phyloP scores from a whole-genome alignment of 768 basidiomycete genomes.

The Termitomyces sp. region DNA sequence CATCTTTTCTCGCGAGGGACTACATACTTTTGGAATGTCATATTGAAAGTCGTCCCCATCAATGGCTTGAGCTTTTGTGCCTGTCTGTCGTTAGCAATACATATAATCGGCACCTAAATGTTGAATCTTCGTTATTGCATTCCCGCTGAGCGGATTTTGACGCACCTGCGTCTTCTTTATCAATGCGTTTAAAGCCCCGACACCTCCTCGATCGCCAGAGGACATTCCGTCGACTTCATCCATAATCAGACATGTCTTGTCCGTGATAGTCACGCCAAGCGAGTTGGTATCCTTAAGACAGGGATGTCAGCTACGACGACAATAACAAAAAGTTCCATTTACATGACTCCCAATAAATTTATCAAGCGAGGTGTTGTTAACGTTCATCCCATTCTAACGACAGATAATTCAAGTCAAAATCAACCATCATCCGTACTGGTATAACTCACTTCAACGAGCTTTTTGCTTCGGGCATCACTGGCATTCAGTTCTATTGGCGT shows the following conservation, averaged over 20 bases:
- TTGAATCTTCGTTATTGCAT: not conserved
- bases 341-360: constrained; percentile 70
- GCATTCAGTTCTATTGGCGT: constrained; percentile 96
- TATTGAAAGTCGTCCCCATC: constrained; percentile 58
- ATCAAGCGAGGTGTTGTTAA: constrained; percentile 85
- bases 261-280: constrained; percentile 68
- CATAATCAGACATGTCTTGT: constrained; percentile 90
- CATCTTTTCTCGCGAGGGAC: not conserved
- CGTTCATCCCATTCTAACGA: constrained; percentile 76
- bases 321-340: constrained; percentile 9
- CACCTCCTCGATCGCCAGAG: constrained; percentile 93
- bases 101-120: constrained; percentile 87
- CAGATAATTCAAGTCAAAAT: not conserved
- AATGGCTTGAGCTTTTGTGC: constrained; percentile 93
- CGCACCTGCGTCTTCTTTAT: constrained; percentile 88
- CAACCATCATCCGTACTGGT: not conserved
- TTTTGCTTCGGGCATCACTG: constrained; percentile 93
- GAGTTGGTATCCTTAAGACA: constrained; percentile 50
- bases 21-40: constrained; percentile 73
- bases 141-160: not conserved
- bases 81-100: constrained; percentile 88
- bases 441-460: constrained; percentile 78
- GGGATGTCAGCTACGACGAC: not conserved
- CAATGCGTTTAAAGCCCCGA: constrained; percentile 85
- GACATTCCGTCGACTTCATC: constrained; percentile 99